Percentiles rank a stretch among this genome's conserved stretches.
Evolutionary conservation across 177 flowering plant species (phyloP).

Genomic region (Vitis hybrid): DNA sequence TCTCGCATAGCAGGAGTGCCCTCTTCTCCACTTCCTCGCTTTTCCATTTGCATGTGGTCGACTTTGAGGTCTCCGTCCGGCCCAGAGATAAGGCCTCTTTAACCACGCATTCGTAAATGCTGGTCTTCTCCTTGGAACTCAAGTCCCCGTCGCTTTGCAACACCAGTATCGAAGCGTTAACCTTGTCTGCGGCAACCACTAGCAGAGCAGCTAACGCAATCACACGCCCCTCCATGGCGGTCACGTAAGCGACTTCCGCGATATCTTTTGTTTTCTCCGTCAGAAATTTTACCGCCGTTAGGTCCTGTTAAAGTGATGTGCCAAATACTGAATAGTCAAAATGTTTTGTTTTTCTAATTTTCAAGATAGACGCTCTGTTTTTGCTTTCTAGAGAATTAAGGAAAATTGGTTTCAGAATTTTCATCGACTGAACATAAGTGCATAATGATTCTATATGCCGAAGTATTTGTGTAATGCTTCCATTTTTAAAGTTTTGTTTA

Average conservation of each 20-base stretch:
- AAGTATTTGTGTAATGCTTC: no score
- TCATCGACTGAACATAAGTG: no score
- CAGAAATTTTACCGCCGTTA: slow-evolving; percentile 36
- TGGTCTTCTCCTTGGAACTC: slow-evolving; percentile 30
- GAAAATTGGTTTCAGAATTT: no score
- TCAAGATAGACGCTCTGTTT: no score
- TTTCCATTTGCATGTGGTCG: slow-evolving; percentile 6
- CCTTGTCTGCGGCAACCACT: slow-evolving; percentile 36
- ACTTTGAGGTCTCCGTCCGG: slow-evolving; percentile 4
- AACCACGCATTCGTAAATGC: slow-evolving; percentile 44
- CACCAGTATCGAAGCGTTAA: slow-evolving; percentile 24
- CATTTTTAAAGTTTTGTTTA: no score
- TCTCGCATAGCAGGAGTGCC: slow-evolving; percentile 43
- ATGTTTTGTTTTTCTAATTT: no score
- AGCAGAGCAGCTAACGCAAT: slow-evolving; percentile 41
- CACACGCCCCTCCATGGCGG: slow-evolving; percentile 37
- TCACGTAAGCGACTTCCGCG: slow-evolving; percentile 33
- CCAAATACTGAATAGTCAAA: no score
- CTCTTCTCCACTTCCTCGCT: slow-evolving; percentile 28
- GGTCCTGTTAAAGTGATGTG: slow-evolving; percentile 31
- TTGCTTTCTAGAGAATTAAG: no score
- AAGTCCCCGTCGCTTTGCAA: slow-evolving; percentile 19
- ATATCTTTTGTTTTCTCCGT: slow-evolving; percentile 40
- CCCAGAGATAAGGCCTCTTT: slow-evolving; percentile 36
- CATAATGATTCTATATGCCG: no score